phyloP scores from a whole-genome alignment of 2,329 filamentous ascomycete species.

The Pyricularia sp. region DNA sequence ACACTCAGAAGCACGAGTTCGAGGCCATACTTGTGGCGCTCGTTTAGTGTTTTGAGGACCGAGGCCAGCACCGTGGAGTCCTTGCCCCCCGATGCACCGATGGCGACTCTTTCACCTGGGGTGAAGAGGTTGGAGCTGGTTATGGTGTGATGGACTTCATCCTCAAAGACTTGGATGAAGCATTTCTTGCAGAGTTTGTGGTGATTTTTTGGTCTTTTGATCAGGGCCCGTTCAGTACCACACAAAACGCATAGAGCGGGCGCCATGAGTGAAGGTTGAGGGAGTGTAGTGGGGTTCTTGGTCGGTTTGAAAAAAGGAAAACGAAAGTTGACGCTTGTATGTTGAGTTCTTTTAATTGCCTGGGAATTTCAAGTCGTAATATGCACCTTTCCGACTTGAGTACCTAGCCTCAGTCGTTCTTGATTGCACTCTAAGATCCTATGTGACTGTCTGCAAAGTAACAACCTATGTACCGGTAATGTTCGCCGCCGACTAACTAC shows the following conservation, averaged over 20 bases:
- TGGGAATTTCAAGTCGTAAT: background rate
- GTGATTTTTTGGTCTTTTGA: slow-evolving; percentile 90
- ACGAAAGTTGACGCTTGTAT: background rate
- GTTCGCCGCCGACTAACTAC: background rate
- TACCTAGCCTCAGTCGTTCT: background rate
- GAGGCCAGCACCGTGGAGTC: slow-evolving; percentile 94
- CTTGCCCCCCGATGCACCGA: slow-evolving; percentile 94
- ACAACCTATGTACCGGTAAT: background rate
- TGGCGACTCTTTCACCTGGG: slow-evolving; percentile 78
- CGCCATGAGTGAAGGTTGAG: slow-evolving; percentile 48
- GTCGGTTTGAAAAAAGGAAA: background rate
- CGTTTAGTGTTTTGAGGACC: slow-evolving; percentile 88
- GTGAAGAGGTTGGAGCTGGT: slow-evolving; percentile 70
- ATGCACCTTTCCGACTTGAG: background rate
- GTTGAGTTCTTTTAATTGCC: slow-evolving; percentile 4
- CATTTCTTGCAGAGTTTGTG: slow-evolving; percentile 86
- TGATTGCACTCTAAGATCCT: background rate
- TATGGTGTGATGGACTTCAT: slow-evolving; percentile 91
- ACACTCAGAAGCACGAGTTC: slow-evolving; percentile 83
- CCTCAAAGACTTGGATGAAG: slow-evolving; percentile 81
- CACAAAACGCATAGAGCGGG: slow-evolving; percentile 70
- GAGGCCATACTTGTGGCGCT: slow-evolving; percentile 77
- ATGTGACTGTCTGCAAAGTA: background rate
- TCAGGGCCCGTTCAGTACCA: slow-evolving; percentile 67
- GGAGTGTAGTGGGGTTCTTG: background rate